Conservation (phyloP, 1,284 basidiomycete species). For the Chalciporus piperatoides region DNA sequence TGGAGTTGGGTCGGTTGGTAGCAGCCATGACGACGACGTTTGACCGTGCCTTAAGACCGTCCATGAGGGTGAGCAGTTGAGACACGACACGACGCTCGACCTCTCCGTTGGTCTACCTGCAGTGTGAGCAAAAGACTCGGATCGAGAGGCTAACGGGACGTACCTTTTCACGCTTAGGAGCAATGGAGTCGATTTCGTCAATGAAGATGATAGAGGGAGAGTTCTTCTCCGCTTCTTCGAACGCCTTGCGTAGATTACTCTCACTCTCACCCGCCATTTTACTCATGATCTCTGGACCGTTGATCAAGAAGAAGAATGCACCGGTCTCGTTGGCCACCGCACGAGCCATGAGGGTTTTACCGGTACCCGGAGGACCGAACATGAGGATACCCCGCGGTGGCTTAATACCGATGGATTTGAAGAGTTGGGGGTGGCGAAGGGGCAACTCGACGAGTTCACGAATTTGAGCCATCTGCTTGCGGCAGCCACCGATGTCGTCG, state of each 20-base stretch:
- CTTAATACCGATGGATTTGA: constrained; percentile 99
- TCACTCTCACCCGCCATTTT: constrained; percentile 99
- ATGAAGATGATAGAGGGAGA: constrained; percentile 99
- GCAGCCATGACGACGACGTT: constrained; percentile 99
- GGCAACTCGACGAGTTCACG: constrained; percentile 98
- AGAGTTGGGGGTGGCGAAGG: constrained; percentile 96
- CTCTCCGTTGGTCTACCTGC: constrained; percentile 88
- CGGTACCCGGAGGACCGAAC: constrained; percentile 95
- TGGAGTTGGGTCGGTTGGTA: constrained; percentile 98
- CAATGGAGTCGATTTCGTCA: constrained; percentile 99
- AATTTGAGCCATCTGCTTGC: constrained; percentile 99
- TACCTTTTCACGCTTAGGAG: constrained; percentile 97
- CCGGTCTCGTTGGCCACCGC: constrained; percentile 99
- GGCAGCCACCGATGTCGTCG: constrained; percentile 98
- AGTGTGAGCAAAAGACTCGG: constrained; percentile 14
- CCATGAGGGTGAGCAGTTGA: constrained; percentile 97
- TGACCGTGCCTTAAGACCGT: constrained; percentile 96
- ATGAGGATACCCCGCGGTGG: constrained; percentile 97
- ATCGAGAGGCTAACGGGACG: background rate
- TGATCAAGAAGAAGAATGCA: constrained; percentile 99
- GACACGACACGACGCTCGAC: constrained; percentile 99
- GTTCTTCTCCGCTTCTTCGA: constrained; percentile 99
- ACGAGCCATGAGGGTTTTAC: constrained; percentile 98
- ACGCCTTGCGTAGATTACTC: constrained; percentile 95
- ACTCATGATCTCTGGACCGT: constrained; percentile 99